phyloP scores from a whole-genome alignment of 257 asterid genomes.

The Fraxinus quadrangulata region DNA sequence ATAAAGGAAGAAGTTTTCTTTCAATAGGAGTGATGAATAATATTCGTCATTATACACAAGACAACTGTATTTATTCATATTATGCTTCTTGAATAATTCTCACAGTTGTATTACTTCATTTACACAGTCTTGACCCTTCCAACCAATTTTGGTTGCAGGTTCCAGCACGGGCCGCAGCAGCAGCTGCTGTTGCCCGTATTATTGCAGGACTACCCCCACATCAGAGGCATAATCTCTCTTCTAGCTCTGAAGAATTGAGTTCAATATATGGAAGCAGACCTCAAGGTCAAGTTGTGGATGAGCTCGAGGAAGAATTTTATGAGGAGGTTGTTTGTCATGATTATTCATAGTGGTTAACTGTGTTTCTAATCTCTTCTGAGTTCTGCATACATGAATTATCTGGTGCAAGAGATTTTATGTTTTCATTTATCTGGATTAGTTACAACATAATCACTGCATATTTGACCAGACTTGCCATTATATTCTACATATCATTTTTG shows the following conservation, averaged over 20 bases:
- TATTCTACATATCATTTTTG: conserved; percentile 3
- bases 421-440: conserved; percentile 7
- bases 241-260: conserved; percentile 84
- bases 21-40: not conserved
- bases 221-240: conserved; percentile 73
- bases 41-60: not conserved
- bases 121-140: conserved; percentile 14
- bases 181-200: conserved; percentile 95
- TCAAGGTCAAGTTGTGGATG: conserved; percentile 58
- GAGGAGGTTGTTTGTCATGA: conserved; percentile 67
- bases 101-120: not conserved
- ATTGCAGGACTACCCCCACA: conserved; percentile 94
- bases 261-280: conserved; percentile 80
- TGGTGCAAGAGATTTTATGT: conserved; percentile 17
- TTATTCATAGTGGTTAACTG: conserved; percentile 18
- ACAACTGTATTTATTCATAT: not conserved
- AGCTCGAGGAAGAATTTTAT: conserved; percentile 84
- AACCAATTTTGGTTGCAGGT: conserved; percentile 51
- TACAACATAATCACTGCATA: conserved; percentile 15
- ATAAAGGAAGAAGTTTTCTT: not conserved
- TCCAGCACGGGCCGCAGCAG: conserved; percentile 99
- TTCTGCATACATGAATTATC: conserved; percentile 11
- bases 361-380: conserved; percentile 22
- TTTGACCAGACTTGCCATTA: conserved; percentile 21
- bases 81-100: not conserved